Base-by-base conservation (phyloP, 2,329 filamentous ascomycete genomes). In the Onygenales sp. region DNA sequence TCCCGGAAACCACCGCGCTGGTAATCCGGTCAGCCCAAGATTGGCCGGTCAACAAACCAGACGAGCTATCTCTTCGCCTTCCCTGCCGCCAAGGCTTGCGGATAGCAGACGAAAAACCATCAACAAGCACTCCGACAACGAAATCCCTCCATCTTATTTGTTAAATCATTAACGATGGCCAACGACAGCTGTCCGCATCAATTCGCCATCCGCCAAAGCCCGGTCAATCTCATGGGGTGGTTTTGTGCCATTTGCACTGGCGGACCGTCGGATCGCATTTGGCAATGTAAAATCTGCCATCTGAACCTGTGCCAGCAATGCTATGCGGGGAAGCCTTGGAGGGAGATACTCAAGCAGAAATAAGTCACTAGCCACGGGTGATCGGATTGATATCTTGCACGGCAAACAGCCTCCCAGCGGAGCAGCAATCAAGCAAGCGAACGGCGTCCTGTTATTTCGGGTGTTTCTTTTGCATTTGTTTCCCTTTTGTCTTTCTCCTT, bases 201-300 rank as follows among this genome's bases (percentile, higher is more conserved):
- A 38, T 72, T 71, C 48, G 64, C 62, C 53, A 70, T 72, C 52
- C 60, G 71, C 42, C 69, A 72, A 55, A 49, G 46, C 21, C 13
- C 36, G 11, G 14, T 27, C 17, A 32, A 14, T 31, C 35, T 49
- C 21, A 36, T 72, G 53, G 67, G 66, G 49, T 72, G 69, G 69
- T 65, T 66, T 13, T 72, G 69, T 58, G 69, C 66, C 7, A 66
- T 70, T 57, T 72, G 69, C 61, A 71, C 68, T 58, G 63, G 63
- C 32, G 69, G 69, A 14, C 69, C 69, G 35, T 72, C 67, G 54
- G 60, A 67, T 43, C 69, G 69, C n/a, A 69, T 72, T 57, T 72
- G 69, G 69, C 69, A 64, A 21, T 72, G 69, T 64, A 72, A 72
- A 60, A 64, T 69, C 55, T 72, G 69, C 62, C 64, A 64, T 42